Conservation (phyloP, 352 stramenopile species). For the Pythium diclinum region DNA sequence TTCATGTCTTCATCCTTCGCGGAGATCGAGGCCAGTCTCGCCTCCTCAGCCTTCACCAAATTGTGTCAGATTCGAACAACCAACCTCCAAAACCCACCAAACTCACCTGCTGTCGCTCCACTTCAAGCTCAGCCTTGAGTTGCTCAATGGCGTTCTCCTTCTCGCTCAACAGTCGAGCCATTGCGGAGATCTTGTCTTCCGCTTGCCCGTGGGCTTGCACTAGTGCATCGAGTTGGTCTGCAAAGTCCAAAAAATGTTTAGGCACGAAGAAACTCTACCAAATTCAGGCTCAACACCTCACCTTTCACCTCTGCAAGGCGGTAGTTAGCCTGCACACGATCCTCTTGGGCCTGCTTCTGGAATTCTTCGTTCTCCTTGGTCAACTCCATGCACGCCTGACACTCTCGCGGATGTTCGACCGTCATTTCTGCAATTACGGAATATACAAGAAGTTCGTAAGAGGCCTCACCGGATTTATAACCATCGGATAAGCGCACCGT, state of each 20-base stretch:
- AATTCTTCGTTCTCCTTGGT: background rate
- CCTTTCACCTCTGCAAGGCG: background rate
- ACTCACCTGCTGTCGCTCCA: slow-evolving; percentile 20
- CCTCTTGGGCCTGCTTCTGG: background rate
- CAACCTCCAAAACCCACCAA: background rate
- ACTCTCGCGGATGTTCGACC: background rate
- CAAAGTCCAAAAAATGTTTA: background rate
- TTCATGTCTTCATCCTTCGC: slow-evolving; percentile 1
- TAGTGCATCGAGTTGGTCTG: background rate
- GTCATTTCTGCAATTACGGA: background rate
- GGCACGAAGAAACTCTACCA: background rate
- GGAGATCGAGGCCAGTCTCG: slow-evolving; percentile 5
- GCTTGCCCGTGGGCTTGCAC: background rate
- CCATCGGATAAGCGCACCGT: background rate
- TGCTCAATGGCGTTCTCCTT: background rate
- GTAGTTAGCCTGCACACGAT: background rate
- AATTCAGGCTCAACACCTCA: background rate
- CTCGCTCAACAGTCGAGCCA: background rate
- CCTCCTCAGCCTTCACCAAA: background rate
- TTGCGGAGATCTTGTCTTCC: background rate
- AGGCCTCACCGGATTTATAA: background rate
- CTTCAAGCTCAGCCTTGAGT: background rate
- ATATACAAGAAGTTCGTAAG: background rate
- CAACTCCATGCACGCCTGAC: slow-evolving; percentile 4
- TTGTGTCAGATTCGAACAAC: background rate